Percentiles rank a stretch among this genome's conserved stretches.
phyloP scores from a whole-genome alignment of 192 early-diverging fungal species.

The Entomortierella lignicola region DNA sequence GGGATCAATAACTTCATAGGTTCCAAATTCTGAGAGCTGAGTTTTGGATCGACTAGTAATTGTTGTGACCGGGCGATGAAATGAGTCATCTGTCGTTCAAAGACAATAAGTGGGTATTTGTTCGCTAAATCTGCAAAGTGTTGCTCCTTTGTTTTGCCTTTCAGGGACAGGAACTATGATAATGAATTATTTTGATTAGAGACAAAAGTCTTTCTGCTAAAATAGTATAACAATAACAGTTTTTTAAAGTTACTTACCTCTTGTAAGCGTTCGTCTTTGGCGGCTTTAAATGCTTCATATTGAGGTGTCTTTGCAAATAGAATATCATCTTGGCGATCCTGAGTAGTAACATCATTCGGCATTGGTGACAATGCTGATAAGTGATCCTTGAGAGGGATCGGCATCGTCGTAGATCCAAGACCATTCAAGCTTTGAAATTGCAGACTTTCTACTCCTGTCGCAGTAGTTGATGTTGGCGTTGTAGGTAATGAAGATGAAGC shows the following conservation, averaged over 20 bases:
- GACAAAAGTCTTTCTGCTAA: too few species aligned
- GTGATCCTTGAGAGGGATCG: constrained; percentile 1
- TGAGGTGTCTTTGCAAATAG: constrained; percentile 45
- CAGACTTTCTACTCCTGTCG: constrained; percentile 56
- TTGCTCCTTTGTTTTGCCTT: constrained; percentile 36
- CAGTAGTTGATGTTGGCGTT: not conserved
- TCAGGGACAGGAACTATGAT: constrained; percentile 50
- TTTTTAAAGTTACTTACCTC: constrained; percentile 43
- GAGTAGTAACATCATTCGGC: constrained; percentile 38
- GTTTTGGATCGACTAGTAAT: constrained; percentile 56
- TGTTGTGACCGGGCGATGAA: constrained; percentile 60
- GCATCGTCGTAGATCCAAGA: constrained; percentile 16
- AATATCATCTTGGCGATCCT: constrained; percentile 54
- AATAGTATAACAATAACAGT: not conserved
- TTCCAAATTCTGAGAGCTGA: constrained; percentile 43
- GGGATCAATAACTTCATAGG: constrained; percentile 44
- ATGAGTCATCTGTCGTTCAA: constrained; percentile 63
- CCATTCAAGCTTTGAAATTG: constrained; percentile 46
- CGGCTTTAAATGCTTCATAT: constrained; percentile 25
- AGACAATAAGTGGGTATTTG: constrained; percentile 57
- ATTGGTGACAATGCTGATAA: not conserved
- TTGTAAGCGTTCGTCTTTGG: constrained; percentile 33
- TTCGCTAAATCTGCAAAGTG: constrained; percentile 58
- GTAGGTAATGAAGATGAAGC: not conserved
- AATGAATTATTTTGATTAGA: too few species aligned